These are phyloP conservation scores for Solanum gracilifrons DNA, from an alignment of 257 asterid species.

Conservation along the genomic window DNA sequence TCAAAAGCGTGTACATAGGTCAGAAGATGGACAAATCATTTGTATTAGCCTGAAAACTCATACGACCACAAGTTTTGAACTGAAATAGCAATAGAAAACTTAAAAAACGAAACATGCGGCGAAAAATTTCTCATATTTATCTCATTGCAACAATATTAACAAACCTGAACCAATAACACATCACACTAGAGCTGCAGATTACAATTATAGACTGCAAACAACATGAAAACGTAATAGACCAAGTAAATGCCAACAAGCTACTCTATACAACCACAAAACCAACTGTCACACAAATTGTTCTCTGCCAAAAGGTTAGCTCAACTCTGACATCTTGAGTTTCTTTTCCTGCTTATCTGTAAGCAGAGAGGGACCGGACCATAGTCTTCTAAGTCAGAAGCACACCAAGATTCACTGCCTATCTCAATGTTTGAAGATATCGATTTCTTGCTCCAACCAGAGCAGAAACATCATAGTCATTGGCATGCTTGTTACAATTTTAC, in stretches of 20 bases:
- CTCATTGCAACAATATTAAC: conserved; percentile 54
- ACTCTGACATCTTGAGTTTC: conserved; percentile 38
- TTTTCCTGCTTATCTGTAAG: conserved; percentile 37
- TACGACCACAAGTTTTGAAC: background rate
- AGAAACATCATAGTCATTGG: conserved; percentile 22
- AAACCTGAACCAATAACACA: conserved; percentile 51
- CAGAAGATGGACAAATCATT: background rate
- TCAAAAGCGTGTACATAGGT: background rate
- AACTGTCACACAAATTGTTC: conserved; percentile 33
- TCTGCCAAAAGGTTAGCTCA: conserved; percentile 56
- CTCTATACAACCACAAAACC: conserved; percentile 65
- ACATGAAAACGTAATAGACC: conserved; percentile 19
- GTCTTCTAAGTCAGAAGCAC: conserved; percentile 81
- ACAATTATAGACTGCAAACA: conserved; percentile 67
- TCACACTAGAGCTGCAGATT: conserved; percentile 80
- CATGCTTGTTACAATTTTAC: conserved; percentile 60
- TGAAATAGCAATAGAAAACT: background rate
- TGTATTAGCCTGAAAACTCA: background rate
- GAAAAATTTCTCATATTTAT: background rate
- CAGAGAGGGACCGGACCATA: conserved; percentile 29
- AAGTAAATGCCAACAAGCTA: conserved; percentile 45
- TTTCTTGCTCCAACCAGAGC: conserved; percentile 36
- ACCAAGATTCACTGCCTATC: conserved; percentile 19
- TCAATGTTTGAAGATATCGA: background rate
- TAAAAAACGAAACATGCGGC: background rate